Base-by-base conservation (phyloP, 176 grass and related monocot genomes). In the Oropetium thomaeum region DNA sequence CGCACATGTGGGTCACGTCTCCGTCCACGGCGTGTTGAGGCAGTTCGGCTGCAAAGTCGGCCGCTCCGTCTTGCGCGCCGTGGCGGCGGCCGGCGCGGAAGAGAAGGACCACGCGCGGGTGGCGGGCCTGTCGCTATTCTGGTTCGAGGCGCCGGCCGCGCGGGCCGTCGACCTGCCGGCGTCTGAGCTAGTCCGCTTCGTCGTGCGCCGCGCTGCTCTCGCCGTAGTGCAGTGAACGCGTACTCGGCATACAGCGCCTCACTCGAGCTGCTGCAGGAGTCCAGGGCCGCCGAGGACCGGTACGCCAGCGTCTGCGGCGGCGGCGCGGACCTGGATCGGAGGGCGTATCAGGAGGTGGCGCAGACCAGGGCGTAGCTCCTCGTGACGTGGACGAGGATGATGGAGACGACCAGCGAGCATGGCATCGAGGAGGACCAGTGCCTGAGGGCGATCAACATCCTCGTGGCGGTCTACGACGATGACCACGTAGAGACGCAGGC, bases 81-180 rank as follows among this genome's bases (percentile, higher is more conserved):
- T 87, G 44, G 29, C 42, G 22, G 65, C 54, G 9, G 38, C 8
- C 39, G 15, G 3, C 19, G 2, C 57, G 5, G 57, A 20, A 32
- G 45, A 10, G 76, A n/a, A n/a, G n/a, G n/a, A 76, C 1, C 85
- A 96, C 80, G 47, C 69, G 38, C 89, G 85, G 92, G 70, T 85
- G 38, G 85, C 85, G 32, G 83, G 85, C 78, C 80, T 95, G 66
- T 67, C 85, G 4, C 39, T 78, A 14, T 80, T 91, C 55, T 79
- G 59, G 62, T 84, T 89, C 63, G 84, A 79, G 10, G 38, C 44
- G 2, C 40, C 87, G 6, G 47, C 67, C 0, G 16, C 69, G n/a
- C n/a, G n/a, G 15, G 7, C 44, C 7, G 44, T 67, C 17, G 39
- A 84, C 41, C 67, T 89, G 29, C 39, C 69, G 8, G 11, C 72